Percentiles rank a stretch among this genome's conserved stretches.
Evolutionary conservation across 768 basidiomycete genomes (phyloP).

Genomic region (Rhizopogon vulgaris): DNA sequence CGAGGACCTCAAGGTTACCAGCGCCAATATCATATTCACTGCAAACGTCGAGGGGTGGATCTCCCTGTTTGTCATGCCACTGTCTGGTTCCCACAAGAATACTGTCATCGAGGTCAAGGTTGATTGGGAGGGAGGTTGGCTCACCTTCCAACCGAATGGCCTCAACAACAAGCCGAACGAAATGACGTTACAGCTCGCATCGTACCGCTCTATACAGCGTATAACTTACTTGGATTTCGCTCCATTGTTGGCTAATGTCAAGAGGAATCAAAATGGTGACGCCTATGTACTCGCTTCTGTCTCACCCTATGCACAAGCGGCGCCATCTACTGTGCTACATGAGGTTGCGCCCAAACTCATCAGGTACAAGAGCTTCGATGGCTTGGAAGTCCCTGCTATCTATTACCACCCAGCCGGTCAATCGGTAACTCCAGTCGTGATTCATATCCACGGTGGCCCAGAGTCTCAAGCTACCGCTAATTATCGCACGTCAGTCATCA

Average conservation of each 20-base stretch:
- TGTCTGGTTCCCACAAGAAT: conserved; percentile 22
- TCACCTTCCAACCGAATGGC: conserved; percentile 24
- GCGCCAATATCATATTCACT: conserved; percentile 24
- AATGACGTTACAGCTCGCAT: conserved; percentile 25
- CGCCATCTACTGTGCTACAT: conserved; percentile 18
- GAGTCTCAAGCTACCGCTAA: conserved; percentile 29
- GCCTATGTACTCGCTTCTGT: conserved; percentile 23
- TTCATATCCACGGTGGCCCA: conserved; percentile 37
- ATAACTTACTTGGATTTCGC: conserved; percentile 26
- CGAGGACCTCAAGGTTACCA: conserved; percentile 17
- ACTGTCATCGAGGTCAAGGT: conserved; percentile 27
- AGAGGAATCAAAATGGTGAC: conserved; percentile 17
- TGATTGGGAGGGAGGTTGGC: conserved; percentile 26
- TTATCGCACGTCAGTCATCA: conserved; percentile 23
- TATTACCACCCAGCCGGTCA: conserved; percentile 34
- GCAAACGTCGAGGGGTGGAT: conserved; percentile 37
- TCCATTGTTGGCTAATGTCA: conserved; percentile 11
- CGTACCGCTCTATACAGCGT: conserved; percentile 21
- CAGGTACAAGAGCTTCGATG: conserved; percentile 37
- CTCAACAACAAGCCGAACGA: conserved; percentile 28
- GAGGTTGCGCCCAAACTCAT: conserved; percentile 28
- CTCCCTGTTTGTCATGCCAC: conserved; percentile 23
- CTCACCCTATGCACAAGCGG: conserved; percentile 28
- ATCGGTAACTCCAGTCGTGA: conserved; percentile 25
- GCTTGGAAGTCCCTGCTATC: conserved; percentile 33